Evolutionary conservation across 202 grass and related monocot genomes (phyloP).

Genomic region (Panicum virgatum): DNA sequence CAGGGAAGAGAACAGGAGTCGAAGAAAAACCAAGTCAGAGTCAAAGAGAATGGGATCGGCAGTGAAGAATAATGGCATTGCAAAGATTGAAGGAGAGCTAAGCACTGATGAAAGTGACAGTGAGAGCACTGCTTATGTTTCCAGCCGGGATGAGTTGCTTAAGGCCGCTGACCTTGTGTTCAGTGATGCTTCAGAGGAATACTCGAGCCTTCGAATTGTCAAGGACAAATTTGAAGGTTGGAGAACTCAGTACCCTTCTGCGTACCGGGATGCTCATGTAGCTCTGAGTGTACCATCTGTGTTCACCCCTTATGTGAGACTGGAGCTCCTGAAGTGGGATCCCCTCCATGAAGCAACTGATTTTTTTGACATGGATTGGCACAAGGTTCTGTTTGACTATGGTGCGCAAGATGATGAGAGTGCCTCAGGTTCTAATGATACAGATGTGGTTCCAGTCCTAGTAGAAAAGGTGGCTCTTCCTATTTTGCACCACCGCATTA

Average conservation of each 20-base stretch:
- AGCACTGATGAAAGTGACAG: slow-evolving; percentile 98
- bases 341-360: slow-evolving; percentile 63
- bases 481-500: slow-evolving; percentile 88
- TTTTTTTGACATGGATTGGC: slow-evolving; percentile 88
- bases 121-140: slow-evolving; percentile 77
- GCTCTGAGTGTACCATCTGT: slow-evolving; percentile 68
- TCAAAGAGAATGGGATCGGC: slow-evolving; percentile 63
- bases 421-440: slow-evolving; percentile 45
- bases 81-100: slow-evolving; percentile 84
- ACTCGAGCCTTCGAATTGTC: slow-evolving; percentile 79
- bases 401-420: slow-evolving; percentile 36
- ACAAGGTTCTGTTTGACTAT: slow-evolving; percentile 72
- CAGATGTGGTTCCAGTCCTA: slow-evolving; percentile 64
- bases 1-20: slow-evolving; percentile 71
- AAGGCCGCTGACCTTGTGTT: slow-evolving; percentile 74
- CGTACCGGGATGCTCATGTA: slow-evolving; percentile 84
- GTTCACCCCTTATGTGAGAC: slow-evolving; percentile 78
- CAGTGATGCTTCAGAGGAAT: slow-evolving; percentile 90
- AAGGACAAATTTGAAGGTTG: slow-evolving; percentile 94
- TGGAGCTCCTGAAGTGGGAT: slow-evolving; percentile 97
- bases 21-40: slow-evolving; percentile 61
- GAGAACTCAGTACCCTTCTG: slow-evolving; percentile 65
- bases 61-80: slow-evolving; percentile 41
- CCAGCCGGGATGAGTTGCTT: slow-evolving; percentile 76
- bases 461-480: slow-evolving; percentile 96